Percentiles rank a stretch among this genome's conserved stretches.
Evolutionary conservation across 2,329 filamentous ascomycete genomes (phyloP).

Genomic region (Annulohypoxylon truncatum): DNA sequence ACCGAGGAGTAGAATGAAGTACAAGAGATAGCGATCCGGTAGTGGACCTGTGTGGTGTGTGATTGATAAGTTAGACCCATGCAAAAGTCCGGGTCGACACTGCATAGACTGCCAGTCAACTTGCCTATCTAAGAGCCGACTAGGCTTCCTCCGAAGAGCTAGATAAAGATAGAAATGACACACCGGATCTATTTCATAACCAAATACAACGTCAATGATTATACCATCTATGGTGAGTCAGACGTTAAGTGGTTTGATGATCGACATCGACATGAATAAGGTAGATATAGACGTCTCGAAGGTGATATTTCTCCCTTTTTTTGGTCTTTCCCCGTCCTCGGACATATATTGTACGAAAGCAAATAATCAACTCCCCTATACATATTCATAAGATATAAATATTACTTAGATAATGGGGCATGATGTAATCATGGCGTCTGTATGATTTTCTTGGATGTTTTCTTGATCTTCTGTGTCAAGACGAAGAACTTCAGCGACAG

Average conservation of each 20-base stretch:
- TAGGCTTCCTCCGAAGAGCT: background rate
- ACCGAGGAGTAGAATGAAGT: background rate
- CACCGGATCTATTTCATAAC: background rate
- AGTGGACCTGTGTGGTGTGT: constrained; percentile 7
- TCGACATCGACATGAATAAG: background rate
- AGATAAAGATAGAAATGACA: background rate
- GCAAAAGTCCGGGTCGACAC: constrained; percentile 10
- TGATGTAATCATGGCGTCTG: background rate
- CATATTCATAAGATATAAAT: background rate
- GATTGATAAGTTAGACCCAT: constrained; percentile 16
- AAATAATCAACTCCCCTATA: constrained; percentile 20
- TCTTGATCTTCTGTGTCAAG: background rate
- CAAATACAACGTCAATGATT: background rate
- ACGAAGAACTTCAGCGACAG: no score
- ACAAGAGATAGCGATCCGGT: constrained; percentile 2
- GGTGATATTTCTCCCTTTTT: no score
- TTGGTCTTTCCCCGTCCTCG: no score
- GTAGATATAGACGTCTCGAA: no score
- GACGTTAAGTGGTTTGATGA: background rate
- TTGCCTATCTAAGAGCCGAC: background rate
- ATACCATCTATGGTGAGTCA: background rate
- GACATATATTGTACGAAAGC: no score
- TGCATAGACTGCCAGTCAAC: background rate
- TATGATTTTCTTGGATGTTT: background rate
- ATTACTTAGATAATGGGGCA: background rate